phyloP scores from a whole-genome alignment of 495 filamentous ascomycete species.

The Podospora pseudopauciseta region DNA sequence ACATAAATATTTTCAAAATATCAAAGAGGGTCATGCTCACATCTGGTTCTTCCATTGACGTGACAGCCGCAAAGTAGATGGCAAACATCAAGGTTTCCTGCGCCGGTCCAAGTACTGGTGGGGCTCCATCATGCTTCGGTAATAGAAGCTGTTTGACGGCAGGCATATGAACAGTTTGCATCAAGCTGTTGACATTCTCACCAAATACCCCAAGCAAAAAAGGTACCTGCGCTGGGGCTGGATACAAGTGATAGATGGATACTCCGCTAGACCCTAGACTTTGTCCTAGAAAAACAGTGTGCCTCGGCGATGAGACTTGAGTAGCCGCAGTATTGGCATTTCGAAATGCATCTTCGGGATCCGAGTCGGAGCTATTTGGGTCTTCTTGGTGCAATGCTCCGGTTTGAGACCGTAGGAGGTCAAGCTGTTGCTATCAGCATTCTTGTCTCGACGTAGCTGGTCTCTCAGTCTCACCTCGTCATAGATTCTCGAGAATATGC shows the following conservation, averaged over 20 bases:
- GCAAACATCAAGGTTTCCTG: constrained; percentile 59
- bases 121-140: constrained; percentile 33
- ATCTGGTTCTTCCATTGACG: constrained; percentile 57
- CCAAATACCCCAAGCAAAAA: constrained; percentile 50
- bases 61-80: constrained; percentile 57
- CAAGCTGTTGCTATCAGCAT: constrained; percentile 32
- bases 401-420: constrained; percentile 42
- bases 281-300: constrained; percentile 53
- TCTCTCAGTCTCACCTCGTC: constrained; percentile 45
- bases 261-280: constrained; percentile 34
- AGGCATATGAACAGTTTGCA: constrained; percentile 52
- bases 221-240: constrained; percentile 51
- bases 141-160: constrained; percentile 47
- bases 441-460: background rate
- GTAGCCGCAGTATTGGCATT: constrained; percentile 40
- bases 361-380: constrained; percentile 44
- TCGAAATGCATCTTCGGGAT: constrained; percentile 24
- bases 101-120: constrained; percentile 35
- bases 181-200: constrained; percentile 51
- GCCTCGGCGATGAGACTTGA: constrained; percentile 46
- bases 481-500: constrained; percentile 53
- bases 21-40: constrained; percentile 24
- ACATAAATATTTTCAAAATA: background rate
- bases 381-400: constrained; percentile 29
- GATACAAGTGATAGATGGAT: constrained; percentile 45